A percentile compares a stretch with the other conserved stretches of the same genome.
Conservation (phyloP, 257 asterid species). For the Petunia axillaris region DNA sequence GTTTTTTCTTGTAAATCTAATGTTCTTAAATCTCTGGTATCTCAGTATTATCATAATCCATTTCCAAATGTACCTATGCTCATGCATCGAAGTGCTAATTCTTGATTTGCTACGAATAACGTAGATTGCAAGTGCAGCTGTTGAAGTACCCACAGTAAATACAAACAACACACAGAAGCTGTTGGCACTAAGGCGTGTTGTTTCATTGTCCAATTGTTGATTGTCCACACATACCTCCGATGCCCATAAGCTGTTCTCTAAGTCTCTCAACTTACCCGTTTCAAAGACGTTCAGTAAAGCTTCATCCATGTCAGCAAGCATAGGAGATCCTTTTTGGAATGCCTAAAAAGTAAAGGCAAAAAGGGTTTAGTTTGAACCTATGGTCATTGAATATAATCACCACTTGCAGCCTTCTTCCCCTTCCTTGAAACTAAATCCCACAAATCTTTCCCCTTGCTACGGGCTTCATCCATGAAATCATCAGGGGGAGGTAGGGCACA, state of each 20-base stretch:
- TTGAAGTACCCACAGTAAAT: constrained; percentile 41
- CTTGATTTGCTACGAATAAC: not conserved
- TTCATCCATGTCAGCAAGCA: constrained; percentile 25
- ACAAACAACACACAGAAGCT: constrained; percentile 41
- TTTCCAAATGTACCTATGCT: too few relatives aligned
- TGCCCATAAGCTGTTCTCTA: constrained; percentile 35
- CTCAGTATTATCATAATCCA: too few relatives aligned
- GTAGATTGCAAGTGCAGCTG: constrained; percentile 36
- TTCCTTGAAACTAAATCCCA: too few relatives aligned
- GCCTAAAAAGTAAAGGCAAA: constrained; percentile 29
- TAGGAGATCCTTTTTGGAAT: constrained; percentile 45
- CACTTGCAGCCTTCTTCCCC: too few relatives aligned
- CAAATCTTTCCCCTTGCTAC: too few relatives aligned
- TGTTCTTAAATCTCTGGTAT: too few relatives aligned
- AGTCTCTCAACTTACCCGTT: constrained; percentile 33
- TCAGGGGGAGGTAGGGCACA: too few relatives aligned
- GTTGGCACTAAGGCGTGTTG: constrained; percentile 39
- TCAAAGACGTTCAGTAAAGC: constrained; percentile 39
- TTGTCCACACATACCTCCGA: constrained; percentile 42
- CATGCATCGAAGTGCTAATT: too few relatives aligned
- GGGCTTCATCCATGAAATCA: too few relatives aligned
- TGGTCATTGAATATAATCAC: not conserved
- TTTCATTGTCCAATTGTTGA: constrained; percentile 31
- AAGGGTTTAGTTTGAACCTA: not conserved
- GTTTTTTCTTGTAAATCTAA: too few relatives aligned